Evolutionary conservation across 306 rosid species (phyloP).

Genomic region (Begonia peltatifolia): DNA sequence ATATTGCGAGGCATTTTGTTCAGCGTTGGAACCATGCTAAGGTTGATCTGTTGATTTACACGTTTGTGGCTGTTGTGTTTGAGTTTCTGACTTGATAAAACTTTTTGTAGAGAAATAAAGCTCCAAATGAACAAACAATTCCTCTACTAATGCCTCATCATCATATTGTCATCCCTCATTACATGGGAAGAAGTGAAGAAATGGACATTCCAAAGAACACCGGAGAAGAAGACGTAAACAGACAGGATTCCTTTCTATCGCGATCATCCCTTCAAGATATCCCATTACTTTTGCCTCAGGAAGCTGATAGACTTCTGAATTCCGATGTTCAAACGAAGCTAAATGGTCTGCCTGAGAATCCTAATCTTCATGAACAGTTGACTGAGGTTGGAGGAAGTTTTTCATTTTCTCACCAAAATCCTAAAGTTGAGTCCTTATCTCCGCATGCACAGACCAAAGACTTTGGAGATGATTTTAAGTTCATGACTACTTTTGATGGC

Average conservation of each 20-base stretch:
- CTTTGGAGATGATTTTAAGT: slow-evolving; percentile 24
- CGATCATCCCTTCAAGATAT: slow-evolving; percentile 20
- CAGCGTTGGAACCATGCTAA: slow-evolving; percentile 49
- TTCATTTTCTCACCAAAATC: slow-evolving; percentile 9
- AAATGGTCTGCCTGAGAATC: slow-evolving; percentile 5
- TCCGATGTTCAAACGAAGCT: slow-evolving; percentile 16
- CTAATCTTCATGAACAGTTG: slow-evolving; percentile 21
- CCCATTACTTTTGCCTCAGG: slow-evolving; percentile 37
- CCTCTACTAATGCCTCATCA: slow-evolving; percentile 41
- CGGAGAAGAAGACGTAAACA: slow-evolving; percentile 7
- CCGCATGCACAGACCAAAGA: slow-evolving; percentile 21
- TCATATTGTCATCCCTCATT: slow-evolving; percentile 38
- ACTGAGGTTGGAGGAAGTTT: slow-evolving; percentile 11
- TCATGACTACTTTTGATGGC: slow-evolving; percentile 9
- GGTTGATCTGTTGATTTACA: slow-evolving; percentile 15
- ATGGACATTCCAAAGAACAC: slow-evolving; percentile 11
- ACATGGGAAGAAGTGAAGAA: slow-evolving; percentile 28
- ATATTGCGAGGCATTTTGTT: slow-evolving; percentile 38
- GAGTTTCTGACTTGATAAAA: slow-evolving; percentile 3
- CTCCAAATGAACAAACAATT: slow-evolving; percentile 30
- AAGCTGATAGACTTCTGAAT: slow-evolving; percentile 15
- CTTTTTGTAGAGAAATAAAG: slow-evolving; percentile 25
- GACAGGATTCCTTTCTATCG: slow-evolving; percentile 16
- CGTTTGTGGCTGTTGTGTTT: not conserved
- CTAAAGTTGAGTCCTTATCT: slow-evolving; percentile 14